Evolutionary conservation across 1,284 basidiomycete genomes (phyloP), one percentile per base, ranked within the genome.

Genomic region (Naganishia liquefaciens): DNA sequence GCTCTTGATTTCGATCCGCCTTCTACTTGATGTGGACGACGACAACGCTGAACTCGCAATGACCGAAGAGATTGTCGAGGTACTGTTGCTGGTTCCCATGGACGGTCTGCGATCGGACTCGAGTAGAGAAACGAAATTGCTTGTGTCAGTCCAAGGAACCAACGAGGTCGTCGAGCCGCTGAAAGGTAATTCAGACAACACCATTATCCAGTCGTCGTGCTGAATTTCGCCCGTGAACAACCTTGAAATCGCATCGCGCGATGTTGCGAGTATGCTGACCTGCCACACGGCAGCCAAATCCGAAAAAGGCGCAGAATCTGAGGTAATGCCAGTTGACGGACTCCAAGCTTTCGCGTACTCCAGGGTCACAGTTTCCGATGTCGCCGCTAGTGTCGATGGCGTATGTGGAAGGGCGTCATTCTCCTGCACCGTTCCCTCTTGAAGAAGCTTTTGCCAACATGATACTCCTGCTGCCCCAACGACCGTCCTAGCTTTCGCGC

Each of bases 211-310:
- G 19, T 58, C 55, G n/a, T 49, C 44, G 13, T 21, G 21, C 23
- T 15, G 23, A 2, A n/a, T 21, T 6, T 33, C 11, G 5, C 15
- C 28, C 9, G 55, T n/a, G 21, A n/a, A n/a, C 2, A 58, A n/a
- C 6, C 55, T 44, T 11, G 33, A 6, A 2, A 15, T 13, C 5
- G 55, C 30, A 15, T 49, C 46, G 21, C 11, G 27, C 6, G 28
- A 21, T 23, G 55, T 58, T 1, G 44, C 44, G 44, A 58, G 47
- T n/a, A 58, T 58, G 30, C 44, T 47, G 28, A 58, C 30, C 30
- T 33, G 55, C 44, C 55, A 58, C 25, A n/a, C 28, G 30, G 19
- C 21, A 27, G 17, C 37, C 15, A 37, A 15, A 39, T 9, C 3
- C 15, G n/a, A 3, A 39, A 11, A 4, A 19, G 9, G 33, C 33